Evolutionary conservation across 257 asterid genomes (phyloP).

Genomic region (Fraxinus cuspidata): DNA sequence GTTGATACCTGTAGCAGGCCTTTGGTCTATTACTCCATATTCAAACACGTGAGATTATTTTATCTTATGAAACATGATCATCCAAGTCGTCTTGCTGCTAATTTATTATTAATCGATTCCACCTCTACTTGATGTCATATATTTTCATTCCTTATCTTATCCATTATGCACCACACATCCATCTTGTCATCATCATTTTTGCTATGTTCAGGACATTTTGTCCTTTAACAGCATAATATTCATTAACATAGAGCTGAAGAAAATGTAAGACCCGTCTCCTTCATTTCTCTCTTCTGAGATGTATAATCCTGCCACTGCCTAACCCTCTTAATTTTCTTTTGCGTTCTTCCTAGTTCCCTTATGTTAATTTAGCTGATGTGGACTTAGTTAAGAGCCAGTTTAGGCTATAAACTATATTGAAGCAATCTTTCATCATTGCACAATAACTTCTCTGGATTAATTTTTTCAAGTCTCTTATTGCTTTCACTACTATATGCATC

Average conservation of each 20-base stretch:
- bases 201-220: not conserved
- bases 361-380: not conserved
- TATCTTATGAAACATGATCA: not conserved
- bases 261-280: not conserved
- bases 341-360: not conserved
- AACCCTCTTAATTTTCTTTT: not conserved
- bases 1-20: conserved; percentile 1
- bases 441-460: not conserved
- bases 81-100: not conserved
- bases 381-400: not conserved
- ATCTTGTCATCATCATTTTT: not conserved
- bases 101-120: not conserved
- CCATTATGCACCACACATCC: not conserved
- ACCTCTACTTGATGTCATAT: not conserved
- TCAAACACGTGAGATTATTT: not conserved
- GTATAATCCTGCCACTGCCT: not conserved
- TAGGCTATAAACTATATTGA: not conserved
- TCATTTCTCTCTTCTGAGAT: not conserved
- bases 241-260: not conserved
- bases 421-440: not conserved
- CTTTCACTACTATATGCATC: not conserved
- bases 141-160: not conserved
- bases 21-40: not conserved
- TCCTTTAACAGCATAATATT: not conserved
- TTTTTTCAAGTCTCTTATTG: not conserved